Evolutionary conservation across 148 eudicot genomes (phyloP).

Genomic region (Dianthus caryophyllus): DNA sequence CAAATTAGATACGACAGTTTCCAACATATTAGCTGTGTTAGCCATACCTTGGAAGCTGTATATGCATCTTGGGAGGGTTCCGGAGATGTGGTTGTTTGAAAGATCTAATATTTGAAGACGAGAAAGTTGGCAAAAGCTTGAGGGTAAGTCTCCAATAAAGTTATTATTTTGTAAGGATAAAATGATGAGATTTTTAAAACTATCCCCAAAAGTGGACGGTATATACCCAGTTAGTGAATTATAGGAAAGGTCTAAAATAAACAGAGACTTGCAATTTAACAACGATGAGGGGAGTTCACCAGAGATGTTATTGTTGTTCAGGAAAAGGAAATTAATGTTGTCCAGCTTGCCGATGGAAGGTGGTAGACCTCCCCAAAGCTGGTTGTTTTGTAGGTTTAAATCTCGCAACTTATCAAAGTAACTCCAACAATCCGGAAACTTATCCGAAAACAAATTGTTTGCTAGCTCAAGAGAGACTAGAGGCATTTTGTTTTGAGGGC

Average conservation of each 20-base stretch:
- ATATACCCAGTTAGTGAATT: slow-evolving; percentile 12
- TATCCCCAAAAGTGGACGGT: slow-evolving; percentile 8
- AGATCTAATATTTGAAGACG: no score
- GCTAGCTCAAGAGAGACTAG: slow-evolving; percentile 15
- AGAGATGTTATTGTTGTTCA: slow-evolving; percentile 14
- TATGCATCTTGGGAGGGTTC: no score
- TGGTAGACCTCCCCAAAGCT: slow-evolving; percentile 13
- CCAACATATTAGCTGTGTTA: no score
- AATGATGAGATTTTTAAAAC: no score
- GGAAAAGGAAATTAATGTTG: not conserved
- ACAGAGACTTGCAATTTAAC: slow-evolving; percentile 8
- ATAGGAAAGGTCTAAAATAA: slow-evolving; percentile 14
- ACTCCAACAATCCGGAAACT: slow-evolving; percentile 22
- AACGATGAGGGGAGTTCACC: slow-evolving; percentile 16
- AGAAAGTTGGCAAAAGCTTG: no score
- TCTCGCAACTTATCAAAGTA: not conserved
- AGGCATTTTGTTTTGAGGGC: slow-evolving; percentile 1
- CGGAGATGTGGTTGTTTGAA: no score
- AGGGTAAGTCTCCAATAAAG: no score
- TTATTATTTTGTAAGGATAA: no score
- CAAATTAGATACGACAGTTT: no score
- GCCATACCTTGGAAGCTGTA: no score
- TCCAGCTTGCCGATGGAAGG: slow-evolving; percentile 1
- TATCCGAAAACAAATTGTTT: slow-evolving; percentile 12
- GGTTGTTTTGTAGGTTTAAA: slow-evolving; percentile 3